These are phyloP conservation scores for Juncus inflexus DNA, from an alignment of 176 grass and related monocot genomes.

Conservation along the genomic window DNA sequence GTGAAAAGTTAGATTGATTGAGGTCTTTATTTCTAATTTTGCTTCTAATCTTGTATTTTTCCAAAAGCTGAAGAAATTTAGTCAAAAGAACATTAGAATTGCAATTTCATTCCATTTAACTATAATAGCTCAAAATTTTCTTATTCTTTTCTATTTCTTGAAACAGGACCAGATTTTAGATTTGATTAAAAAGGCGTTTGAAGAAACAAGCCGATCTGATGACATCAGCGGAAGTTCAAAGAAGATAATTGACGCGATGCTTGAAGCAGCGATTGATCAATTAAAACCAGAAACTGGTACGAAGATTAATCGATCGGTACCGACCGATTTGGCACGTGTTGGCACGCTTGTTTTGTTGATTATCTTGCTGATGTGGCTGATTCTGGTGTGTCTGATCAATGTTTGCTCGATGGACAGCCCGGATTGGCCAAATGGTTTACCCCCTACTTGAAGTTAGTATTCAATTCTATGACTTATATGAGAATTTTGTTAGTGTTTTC, in stretches of 20 bases:
- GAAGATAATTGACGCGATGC: conserved; percentile 19
- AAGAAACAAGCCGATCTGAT: neutral
- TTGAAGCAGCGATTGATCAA: conserved; percentile 12
- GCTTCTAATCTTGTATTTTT: too few relatives aligned
- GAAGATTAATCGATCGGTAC: neutral
- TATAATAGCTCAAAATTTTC: too few relatives aligned
- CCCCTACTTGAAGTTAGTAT: conserved; percentile 4
- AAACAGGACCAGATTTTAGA: neutral
- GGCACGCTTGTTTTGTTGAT: neutral
- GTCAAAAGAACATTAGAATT: too few relatives aligned
- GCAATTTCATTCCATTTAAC: too few relatives aligned
- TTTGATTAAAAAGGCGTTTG: conserved; percentile 19
- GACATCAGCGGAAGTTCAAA: conserved; percentile 7
- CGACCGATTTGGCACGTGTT: neutral
- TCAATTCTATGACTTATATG: too few relatives aligned
- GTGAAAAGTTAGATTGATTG: too few relatives aligned
- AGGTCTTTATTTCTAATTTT: too few relatives aligned
- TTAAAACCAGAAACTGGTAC: neutral
- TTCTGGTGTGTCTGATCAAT: conserved; percentile 1
- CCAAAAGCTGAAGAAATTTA: too few relatives aligned
- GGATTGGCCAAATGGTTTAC: conserved; percentile 16
- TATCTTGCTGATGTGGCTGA: conserved; percentile 11
- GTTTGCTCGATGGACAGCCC: neutral
- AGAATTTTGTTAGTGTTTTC: too few relatives aligned
- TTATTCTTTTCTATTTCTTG: neutral